Percentiles rank a stretch among this genome's conserved stretches.
Evolutionary conservation across 2,329 filamentous ascomycete species (phyloP).

Genomic region (Ascosphaera acerosa): DNA sequence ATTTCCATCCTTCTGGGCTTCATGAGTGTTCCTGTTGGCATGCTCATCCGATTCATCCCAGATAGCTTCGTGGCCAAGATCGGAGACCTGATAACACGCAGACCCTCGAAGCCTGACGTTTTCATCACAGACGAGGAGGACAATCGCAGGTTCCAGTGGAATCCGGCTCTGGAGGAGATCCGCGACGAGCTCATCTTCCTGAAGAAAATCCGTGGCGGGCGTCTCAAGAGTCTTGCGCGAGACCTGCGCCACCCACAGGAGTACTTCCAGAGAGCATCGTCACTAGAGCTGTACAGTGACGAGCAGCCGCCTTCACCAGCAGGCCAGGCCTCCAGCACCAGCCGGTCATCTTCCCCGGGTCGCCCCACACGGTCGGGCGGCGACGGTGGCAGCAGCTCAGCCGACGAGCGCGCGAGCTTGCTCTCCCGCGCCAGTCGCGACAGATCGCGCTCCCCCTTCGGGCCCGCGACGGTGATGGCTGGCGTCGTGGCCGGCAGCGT

Average conservation of each 20-base stretch:
- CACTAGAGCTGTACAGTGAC: not conserved
- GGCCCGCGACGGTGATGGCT: slow-evolving; percentile 37
- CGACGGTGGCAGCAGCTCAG: not conserved
- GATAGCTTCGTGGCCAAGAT: slow-evolving; percentile 26
- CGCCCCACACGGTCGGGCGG: too few relatives aligned
- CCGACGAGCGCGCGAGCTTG: slow-evolving; percentile 19
- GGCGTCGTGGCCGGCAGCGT: slow-evolving; percentile 40
- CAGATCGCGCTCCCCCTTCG: slow-evolving; percentile 32
- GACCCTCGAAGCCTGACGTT: slow-evolving; percentile 16
- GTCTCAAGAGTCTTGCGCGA: slow-evolving; percentile 33
- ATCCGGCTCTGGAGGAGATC: slow-evolving; percentile 35
- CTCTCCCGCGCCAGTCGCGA: slow-evolving; percentile 13
- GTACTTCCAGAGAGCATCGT: slow-evolving; percentile 5
- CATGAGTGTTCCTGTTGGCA: slow-evolving; percentile 39
- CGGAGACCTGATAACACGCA: slow-evolving; percentile 15
- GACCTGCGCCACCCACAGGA: slow-evolving; percentile 31
- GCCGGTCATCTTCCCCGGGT: not conserved
- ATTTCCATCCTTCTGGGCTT: slow-evolving; percentile 43
- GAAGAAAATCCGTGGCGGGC: slow-evolving; percentile 36
- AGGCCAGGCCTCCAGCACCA: not conserved
- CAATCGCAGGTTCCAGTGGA: slow-evolving; percentile 25
- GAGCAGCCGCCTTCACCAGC: too few relatives aligned
- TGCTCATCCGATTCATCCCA: slow-evolving; percentile 33
- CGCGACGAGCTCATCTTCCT: slow-evolving; percentile 37
- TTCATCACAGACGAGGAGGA: slow-evolving; percentile 21